A percentile compares a stretch with the other conserved stretches of the same genome.
Evolutionary conservation across 2,329 filamentous ascomycete species (phyloP).

Genomic region (Calonectria pteridis): DNA sequence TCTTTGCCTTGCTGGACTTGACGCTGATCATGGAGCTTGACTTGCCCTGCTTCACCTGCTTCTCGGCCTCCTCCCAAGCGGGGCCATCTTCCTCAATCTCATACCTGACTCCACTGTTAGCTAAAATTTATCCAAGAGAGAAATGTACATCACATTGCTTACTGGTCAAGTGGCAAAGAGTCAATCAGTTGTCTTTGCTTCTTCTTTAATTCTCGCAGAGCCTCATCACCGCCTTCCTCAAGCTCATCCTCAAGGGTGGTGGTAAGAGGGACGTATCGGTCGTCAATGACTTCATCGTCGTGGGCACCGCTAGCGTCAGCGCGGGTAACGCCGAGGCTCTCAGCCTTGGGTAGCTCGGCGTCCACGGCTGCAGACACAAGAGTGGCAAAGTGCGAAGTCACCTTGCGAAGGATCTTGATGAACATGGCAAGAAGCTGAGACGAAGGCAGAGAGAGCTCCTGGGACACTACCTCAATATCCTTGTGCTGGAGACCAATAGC

Average conservation of each 20-base stretch:
- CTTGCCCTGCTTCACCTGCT: slow-evolving; percentile 75
- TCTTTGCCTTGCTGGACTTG: slow-evolving; percentile 81
- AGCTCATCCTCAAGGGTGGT: slow-evolving; percentile 84
- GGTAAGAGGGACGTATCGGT: slow-evolving; percentile 78
- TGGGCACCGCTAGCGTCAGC: slow-evolving; percentile 74
- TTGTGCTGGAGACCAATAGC: slow-evolving; percentile 93
- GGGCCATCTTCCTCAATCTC: slow-evolving; percentile 73
- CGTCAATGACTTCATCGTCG: slow-evolving; percentile 75
- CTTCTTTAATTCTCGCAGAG: slow-evolving; percentile 76
- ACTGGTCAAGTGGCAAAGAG: slow-evolving; percentile 85
- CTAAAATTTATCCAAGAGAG: neutral
- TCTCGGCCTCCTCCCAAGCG: slow-evolving; percentile 79
- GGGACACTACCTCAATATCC: slow-evolving; percentile 82
- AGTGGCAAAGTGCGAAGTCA: slow-evolving; percentile 81
- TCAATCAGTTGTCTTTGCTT: slow-evolving; percentile 92
- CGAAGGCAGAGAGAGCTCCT: slow-evolving; percentile 79
- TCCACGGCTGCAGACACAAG: slow-evolving; percentile 81
- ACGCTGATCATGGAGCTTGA: slow-evolving; percentile 80
- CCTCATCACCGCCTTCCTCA: slow-evolving; percentile 84
- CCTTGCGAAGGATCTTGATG: slow-evolving; percentile 93
- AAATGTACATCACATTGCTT: slow-evolving; percentile 29
- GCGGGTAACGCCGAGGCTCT: slow-evolving; percentile 68
- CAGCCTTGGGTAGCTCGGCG: slow-evolving; percentile 71
- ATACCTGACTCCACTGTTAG: slow-evolving; percentile 59
- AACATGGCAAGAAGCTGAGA: slow-evolving; percentile 96